A percentile compares a stretch with the other conserved stretches of the same genome.
Evolutionary conservation across 2,329 filamentous ascomycete genomes (phyloP).

Genomic region (Aplosporella prunicola): DNA sequence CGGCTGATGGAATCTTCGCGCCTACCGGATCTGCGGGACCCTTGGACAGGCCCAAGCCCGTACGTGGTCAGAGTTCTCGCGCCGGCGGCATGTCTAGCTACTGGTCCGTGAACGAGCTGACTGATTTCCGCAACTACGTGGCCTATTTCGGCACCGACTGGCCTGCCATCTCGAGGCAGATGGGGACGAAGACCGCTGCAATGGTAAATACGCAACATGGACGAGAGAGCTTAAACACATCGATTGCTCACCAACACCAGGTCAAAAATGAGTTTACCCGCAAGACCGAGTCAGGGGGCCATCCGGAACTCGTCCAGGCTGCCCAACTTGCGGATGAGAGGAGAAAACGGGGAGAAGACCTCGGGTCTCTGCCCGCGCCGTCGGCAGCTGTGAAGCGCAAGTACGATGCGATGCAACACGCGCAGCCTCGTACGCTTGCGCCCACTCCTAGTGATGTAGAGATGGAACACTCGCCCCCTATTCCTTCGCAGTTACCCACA

Average conservation of each 20-base stretch:
- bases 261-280: constrained; percentile 42
- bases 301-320: constrained; percentile 31
- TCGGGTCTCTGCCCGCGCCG: constrained; percentile 40
- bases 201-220: too few relatives aligned
- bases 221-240: constrained; percentile 19
- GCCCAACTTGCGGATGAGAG: constrained; percentile 35
- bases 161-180: constrained; percentile 62
- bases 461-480: constrained; percentile 28
- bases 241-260: constrained; percentile 16
- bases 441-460: constrained; percentile 37
- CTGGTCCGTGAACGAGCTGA: constrained; percentile 76
- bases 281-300: constrained; percentile 34
- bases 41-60: constrained; percentile 9
- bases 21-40: not conserved
- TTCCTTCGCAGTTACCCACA: too few relatives aligned
- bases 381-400: constrained; percentile 39
- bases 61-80: constrained; percentile 2
- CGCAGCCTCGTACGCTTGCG: constrained; percentile 33
- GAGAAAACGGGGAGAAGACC: constrained; percentile 35
- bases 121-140: constrained; percentile 64
- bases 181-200: constrained; percentile 77
- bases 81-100: constrained; percentile 61
- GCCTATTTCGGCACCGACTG: constrained; percentile 73
- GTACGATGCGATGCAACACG: constrained; percentile 34
- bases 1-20: not conserved